Evolutionary conservation across 345 rosid genomes (phyloP).

Genomic region (Arabis hirsuta): DNA sequence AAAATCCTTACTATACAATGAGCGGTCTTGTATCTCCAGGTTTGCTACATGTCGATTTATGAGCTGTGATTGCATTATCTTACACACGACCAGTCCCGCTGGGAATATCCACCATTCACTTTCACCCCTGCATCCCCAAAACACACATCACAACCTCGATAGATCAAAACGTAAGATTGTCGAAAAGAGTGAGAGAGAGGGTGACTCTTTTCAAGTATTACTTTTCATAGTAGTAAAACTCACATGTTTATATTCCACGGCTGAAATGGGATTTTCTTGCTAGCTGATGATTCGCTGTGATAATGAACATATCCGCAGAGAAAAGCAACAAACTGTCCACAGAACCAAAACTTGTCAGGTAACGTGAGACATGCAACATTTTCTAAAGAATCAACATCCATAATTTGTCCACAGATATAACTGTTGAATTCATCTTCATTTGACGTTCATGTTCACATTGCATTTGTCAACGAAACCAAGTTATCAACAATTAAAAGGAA

Average conservation of each 20-base stretch:
- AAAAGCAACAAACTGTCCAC: constrained; percentile 77
- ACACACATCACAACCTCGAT: constrained; percentile 21
- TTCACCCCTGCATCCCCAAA: constrained; percentile 80
- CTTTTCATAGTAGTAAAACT: constrained; percentile 45
- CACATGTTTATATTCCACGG: constrained; percentile 99
- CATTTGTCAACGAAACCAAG: constrained; percentile 18
- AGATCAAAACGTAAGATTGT: constrained; percentile 8
- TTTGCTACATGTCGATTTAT: constrained; percentile 95
- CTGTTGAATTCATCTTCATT: constrained; percentile 11
- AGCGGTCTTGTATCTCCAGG: constrained; percentile 98
- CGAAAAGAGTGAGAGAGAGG: background rate
- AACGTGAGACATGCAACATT: constrained; percentile 20
- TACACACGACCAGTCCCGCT: constrained; percentile 84
- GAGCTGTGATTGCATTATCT: constrained; percentile 87
- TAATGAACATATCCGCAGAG: constrained; percentile 92
- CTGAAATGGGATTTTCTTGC: constrained; percentile 72
- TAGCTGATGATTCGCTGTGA: constrained; percentile 59
- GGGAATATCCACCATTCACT: constrained; percentile 99
- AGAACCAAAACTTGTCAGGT: constrained; percentile 36
- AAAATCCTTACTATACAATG: constrained; percentile 85
- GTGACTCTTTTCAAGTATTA: background rate
- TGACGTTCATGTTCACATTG: background rate
- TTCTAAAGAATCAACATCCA: constrained; percentile 21
- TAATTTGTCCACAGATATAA: constrained; percentile 12
- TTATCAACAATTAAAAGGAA: constrained; percentile 1